These are phyloP conservation scores for Cenchrus fungigraminus DNA, from an alignment of 176 grass and related monocot genomes.

Conservation along the genomic window DNA sequence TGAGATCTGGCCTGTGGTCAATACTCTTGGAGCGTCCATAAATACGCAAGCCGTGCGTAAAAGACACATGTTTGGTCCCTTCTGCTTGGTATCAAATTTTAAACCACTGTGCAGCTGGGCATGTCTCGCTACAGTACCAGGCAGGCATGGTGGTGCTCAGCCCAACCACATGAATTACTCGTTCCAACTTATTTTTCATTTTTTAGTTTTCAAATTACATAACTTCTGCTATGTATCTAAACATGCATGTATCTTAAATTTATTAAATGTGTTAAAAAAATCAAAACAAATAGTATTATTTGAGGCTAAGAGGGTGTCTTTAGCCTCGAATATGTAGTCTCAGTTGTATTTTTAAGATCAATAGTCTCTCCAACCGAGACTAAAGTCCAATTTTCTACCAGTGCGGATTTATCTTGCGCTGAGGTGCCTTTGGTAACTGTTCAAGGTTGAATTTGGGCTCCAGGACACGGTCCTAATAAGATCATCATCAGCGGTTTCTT, in stretches of 20 bases:
- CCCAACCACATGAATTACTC: background rate
- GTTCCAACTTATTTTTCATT: no score
- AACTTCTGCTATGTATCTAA: no score
- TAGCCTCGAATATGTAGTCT: no score
- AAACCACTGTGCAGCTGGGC: background rate
- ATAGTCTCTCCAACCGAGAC: no score
- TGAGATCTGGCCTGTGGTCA: background rate
- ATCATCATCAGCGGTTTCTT: background rate
- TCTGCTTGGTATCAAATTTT: background rate
- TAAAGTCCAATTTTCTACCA: no score
- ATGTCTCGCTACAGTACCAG: background rate
- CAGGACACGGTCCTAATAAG: background rate
- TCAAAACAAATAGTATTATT: no score
- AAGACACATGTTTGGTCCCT: constrained; percentile 5
- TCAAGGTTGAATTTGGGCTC: background rate
- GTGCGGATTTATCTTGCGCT: background rate
- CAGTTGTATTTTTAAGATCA: no score
- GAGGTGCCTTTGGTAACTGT: background rate
- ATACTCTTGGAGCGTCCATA: background rate
- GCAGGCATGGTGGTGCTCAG: background rate
- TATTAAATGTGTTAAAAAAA: no score
- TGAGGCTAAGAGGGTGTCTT: no score
- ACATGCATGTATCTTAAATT: no score
- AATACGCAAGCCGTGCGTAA: background rate
- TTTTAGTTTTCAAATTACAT: no score